Base-by-base conservation (phyloP, 495 filamentous ascomycete genomes). In the Xylaria castorea region DNA sequence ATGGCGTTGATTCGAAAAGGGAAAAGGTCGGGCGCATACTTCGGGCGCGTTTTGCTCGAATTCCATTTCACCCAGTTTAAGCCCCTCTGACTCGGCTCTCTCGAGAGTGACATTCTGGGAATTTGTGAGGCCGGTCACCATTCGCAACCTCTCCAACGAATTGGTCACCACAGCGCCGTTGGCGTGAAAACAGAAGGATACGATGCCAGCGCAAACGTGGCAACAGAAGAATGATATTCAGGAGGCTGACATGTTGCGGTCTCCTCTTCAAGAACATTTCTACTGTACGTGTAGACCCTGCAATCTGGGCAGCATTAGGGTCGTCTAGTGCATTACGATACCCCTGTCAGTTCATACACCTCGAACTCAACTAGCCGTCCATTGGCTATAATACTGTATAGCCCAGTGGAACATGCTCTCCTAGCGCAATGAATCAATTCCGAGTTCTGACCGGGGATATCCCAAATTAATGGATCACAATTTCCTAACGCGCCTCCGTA, bases 61-160 rank as follows among this genome's bases (percentile, higher is more conserved):
- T 69, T 68, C 57, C 71, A 62, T 57, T 27, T 69, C 42, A 73
- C 65, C 71, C 64, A 69, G 44, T 44, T 34, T 22, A 73, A 50
- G 22, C 30, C 71, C 42, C 71, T 48, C 53, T 63, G 71, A 20
- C 71, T 73, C 32, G 71, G 71, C 60, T 68, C 71, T 30, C 71
- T 44, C 22, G 65, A 40, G 44, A 73, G 11, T 9, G 71, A 44
- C 71, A 73, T 73, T 30, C n/a, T 57, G 71, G 4, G 22, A 30
- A 46, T 34, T 0, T 44, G 30, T 61, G 38, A 44, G 9, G 18
- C 40, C n/a, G 22, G 25, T 57, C 32, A 40, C 30, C 20, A 25
- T 36, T 67, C 46, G n/a, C 65, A 22, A 20, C 20, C 20, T 38
- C 48, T 64, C 30, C 30, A 22, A 22, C 65, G 36, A 51, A 11